Evolutionary conservation across 192 early-diverging fungal genomes (phyloP).

Genomic region (Phycomyces blakesleeanus): DNA sequence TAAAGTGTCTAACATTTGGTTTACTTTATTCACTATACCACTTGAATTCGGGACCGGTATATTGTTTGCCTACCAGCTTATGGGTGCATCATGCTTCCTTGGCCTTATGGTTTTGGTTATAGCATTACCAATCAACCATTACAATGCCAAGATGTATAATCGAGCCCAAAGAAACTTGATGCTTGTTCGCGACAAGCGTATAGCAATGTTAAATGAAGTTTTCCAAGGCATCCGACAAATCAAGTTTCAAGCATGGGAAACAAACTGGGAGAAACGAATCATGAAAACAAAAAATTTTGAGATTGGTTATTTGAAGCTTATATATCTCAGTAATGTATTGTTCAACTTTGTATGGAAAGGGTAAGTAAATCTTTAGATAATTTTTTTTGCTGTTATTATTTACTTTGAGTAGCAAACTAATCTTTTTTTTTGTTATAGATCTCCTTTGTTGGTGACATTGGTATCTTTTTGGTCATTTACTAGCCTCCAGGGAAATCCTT

Average conservation of each 20-base stretch:
- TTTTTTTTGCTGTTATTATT: too few relatives aligned
- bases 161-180: conserved; percentile 53
- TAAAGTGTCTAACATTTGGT: conserved; percentile 45
- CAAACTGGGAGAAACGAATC: conserved; percentile 42
- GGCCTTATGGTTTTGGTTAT: conserved; percentile 61
- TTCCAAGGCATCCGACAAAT: conserved; percentile 87
- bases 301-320: conserved; percentile 29
- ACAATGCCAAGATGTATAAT: conserved; percentile 24
- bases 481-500: conserved; percentile 27
- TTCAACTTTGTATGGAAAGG: conserved; percentile 27
- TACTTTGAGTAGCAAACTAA: too few relatives aligned
- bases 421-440: not conserved
- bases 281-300: conserved; percentile 44
- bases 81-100: conserved; percentile 78
- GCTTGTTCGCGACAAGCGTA: conserved; percentile 69
- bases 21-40: conserved; percentile 51
- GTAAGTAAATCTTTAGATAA: conserved; percentile 19
- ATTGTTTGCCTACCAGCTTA: conserved; percentile 64
- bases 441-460: conserved; percentile 28
- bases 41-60: conserved; percentile 61
- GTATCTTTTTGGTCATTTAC: conserved; percentile 29
- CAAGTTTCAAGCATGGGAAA: conserved; percentile 82
- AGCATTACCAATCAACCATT: conserved; percentile 40
- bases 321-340: conserved; percentile 4
- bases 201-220: conserved; percentile 54